These are phyloP conservation scores for Pseudozyma thailandica DNA, from an alignment of 1,284 basidiomycete genomes.

Conservation along the genomic window DNA sequence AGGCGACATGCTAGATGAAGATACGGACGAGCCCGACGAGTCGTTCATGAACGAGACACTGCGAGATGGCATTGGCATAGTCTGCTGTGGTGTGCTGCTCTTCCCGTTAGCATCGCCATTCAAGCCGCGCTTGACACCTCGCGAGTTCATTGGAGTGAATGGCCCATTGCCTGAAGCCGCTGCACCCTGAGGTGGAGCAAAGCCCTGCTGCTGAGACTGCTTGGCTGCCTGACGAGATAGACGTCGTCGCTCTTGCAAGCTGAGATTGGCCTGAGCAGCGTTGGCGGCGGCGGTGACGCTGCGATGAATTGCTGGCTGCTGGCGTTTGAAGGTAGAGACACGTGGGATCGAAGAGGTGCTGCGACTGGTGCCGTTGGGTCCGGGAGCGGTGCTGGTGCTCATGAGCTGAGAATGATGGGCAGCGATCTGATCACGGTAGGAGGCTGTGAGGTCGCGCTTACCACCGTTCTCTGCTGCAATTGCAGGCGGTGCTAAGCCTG, in stretches of 20 bases:
- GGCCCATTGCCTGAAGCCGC: not conserved
- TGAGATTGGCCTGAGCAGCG: slow-evolving; percentile 34
- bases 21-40: slow-evolving; percentile 38
- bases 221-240: slow-evolving; percentile 50
- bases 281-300: slow-evolving; percentile 26
- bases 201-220: slow-evolving; percentile 19
- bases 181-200: not conserved
- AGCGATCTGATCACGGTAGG: slow-evolving; percentile 50
- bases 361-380: slow-evolving; percentile 18
- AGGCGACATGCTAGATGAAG: slow-evolving; percentile 31
- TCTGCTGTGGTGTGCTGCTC: slow-evolving; percentile 20
- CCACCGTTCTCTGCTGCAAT: not conserved
- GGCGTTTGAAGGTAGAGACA: slow-evolving; percentile 39
- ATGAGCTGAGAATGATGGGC: slow-evolving; percentile 54
- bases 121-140: slow-evolving; percentile 42
- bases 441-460: slow-evolving; percentile 20
- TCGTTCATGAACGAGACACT: slow-evolving; percentile 41
- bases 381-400: slow-evolving; percentile 21
- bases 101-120: slow-evolving; percentile 25
- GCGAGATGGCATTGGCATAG: slow-evolving; percentile 19
- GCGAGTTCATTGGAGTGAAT: slow-evolving; percentile 19
- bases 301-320: slow-evolving; percentile 24
- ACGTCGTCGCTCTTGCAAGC: slow-evolving; percentile 59
- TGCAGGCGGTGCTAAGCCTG: not conserved
- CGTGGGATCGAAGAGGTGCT: slow-evolving; percentile 40